Evolutionary conservation across 139 green algal genomes (phyloP), one percentile per base, ranked within the genome.

Genomic region (Deuterostichococcus epilithicus): DNA sequence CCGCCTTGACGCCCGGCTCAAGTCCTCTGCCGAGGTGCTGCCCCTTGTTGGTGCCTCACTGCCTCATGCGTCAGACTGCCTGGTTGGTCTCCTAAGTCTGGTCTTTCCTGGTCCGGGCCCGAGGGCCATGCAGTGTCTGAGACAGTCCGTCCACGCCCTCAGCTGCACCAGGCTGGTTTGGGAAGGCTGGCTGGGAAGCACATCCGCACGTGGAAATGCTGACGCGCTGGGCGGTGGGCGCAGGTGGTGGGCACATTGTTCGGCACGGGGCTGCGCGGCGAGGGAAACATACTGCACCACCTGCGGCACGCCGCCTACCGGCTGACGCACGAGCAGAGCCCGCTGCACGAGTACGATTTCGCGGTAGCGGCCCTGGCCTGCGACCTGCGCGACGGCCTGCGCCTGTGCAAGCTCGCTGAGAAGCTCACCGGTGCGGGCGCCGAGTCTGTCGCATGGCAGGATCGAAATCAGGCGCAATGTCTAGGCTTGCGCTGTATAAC

Each of bases 331-430:
- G 30, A 76, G 58, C 92, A 97, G 82, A 76, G 82, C 60, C 86
- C 88, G 0, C 76, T 86, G 5, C 76, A 84, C 26, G 90, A 96
- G 79, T 92, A 87, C 70, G 81, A 89, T 65, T 93, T 91, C 72
- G 38, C 68, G 10, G 73, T 95, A 23, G 33, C 25, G 32, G 89
- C 82, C 77, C 74, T 97, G 35, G 82, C 82, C 1, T 75, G 86
- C 0, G 92, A 97, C 81, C 84, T 97, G 58, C 73, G 90, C 0
- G 85, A 90, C 77, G 92, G 92, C 3, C 60, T 95, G 68, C 75
- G 89, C 30, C 82, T 96, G 26, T 86, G 86, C 74, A 88, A 86
- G 76, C 84, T 94, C 30, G 83, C 85, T 26, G 87, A 94, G 73
- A 60, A 84, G 47, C 78, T 94, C 4, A 88, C 84, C 80, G 87